phyloP scores from a whole-genome alignment of 345 rosid genomes.

The Garcia nutans region DNA sequence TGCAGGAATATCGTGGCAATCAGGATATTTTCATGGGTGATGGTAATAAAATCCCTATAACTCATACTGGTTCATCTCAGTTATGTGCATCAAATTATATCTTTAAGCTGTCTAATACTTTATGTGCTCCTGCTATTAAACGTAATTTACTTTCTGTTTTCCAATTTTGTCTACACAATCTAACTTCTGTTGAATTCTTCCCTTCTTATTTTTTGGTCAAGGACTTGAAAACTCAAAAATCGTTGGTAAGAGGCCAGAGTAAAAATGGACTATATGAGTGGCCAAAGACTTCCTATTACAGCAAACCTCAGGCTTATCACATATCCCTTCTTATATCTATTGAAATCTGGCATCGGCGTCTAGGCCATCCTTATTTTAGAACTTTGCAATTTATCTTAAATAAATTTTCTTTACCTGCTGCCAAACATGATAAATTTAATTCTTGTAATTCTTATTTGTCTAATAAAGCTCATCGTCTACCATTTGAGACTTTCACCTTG shows the following conservation, averaged over 20 bases:
- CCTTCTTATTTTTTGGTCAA: neutral
- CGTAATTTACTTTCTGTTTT: neutral
- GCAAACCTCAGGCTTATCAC: neutral
- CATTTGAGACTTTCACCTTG: neutral
- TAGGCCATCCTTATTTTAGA: neutral
- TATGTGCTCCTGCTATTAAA: neutral
- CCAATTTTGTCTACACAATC: neutral
- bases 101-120: neutral
- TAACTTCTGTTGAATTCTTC: neutral
- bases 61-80: slow-evolving; percentile 2
- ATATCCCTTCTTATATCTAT: neutral
- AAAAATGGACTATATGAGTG: slow-evolving; percentile 3
- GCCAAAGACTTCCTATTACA: neutral
- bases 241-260: neutral
- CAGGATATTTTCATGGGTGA: neutral
- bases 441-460: neutral
- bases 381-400: neutral
- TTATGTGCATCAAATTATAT: neutral
- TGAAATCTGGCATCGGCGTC: neutral
- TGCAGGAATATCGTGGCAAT: neutral
- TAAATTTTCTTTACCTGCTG: neutral
- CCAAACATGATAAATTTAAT: neutral
- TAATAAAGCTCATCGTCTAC: neutral
- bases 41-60: slow-evolving; percentile 4
- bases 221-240: neutral